Evolutionary conservation across 345 rosid genomes (phyloP).

Genomic region (Eucalyptus cloeziana): DNA sequence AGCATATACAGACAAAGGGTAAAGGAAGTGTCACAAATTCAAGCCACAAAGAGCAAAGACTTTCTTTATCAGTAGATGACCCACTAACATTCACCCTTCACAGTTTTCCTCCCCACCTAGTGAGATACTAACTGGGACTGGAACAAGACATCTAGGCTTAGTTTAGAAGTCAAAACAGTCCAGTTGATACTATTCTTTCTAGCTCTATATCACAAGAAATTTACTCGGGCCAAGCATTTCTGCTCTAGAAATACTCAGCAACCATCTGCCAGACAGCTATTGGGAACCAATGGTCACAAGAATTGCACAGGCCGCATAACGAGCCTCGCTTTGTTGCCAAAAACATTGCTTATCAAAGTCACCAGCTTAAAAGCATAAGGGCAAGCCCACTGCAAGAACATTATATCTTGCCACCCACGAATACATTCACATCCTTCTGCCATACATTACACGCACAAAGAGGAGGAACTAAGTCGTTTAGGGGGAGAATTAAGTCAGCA

Average conservation of each 20-base stretch:
- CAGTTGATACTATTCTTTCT: neutral
- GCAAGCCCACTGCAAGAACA: neutral
- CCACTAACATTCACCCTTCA: neutral
- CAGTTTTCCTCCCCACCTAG: neutral
- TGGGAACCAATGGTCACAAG: neutral
- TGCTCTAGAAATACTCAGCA: neutral
- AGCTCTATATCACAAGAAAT: neutral
- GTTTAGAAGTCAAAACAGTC: neutral
- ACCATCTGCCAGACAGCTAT: neutral
- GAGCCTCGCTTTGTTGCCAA: neutral
- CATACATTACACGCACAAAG: neutral
- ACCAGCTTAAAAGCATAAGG: neutral
- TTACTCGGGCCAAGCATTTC: neutral
- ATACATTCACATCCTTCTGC: neutral
- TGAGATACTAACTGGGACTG: neutral
- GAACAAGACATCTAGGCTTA: neutral
- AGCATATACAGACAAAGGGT: neutral
- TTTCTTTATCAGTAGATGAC: neutral
- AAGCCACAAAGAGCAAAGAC: neutral
- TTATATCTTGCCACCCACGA: neutral
- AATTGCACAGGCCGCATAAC: neutral
- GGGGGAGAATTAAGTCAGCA: neutral
- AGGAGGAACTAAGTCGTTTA: neutral
- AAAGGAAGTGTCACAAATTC: neutral
- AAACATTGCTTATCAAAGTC: neutral